Conservation (phyloP, 1,139 yeast genomes). For the Magnusiomyces suaveolens region DNA sequence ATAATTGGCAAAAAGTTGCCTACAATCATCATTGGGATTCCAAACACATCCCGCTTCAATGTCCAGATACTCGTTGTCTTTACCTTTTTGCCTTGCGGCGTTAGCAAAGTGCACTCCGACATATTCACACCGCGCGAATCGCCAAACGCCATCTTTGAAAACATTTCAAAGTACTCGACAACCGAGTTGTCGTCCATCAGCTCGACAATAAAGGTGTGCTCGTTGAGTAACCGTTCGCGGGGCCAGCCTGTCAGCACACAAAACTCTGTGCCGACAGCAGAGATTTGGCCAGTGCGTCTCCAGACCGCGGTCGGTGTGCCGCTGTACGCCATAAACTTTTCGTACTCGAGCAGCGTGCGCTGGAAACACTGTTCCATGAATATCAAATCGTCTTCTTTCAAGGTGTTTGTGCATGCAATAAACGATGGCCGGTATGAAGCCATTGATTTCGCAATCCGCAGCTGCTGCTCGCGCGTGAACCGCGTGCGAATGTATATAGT, state of each 20-base stretch:
- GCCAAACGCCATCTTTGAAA: constrained; percentile 80
- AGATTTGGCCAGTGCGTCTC: constrained; percentile 90
- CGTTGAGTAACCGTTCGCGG: constrained; percentile 48
- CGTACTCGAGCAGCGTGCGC: constrained; percentile 76
- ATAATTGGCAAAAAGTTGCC: constrained; percentile 46
- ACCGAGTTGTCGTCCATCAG: constrained; percentile 80
- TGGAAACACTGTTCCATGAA: constrained; percentile 96
- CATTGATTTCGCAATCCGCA: constrained; percentile 80
- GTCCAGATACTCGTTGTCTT: constrained; percentile 88
- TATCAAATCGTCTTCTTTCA: constrained; percentile 81
- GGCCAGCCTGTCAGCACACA: constrained; percentile 85
- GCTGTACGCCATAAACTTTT: constrained; percentile 65
- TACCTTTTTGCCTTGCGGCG: constrained; percentile 42
- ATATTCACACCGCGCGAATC: constrained; percentile 79
- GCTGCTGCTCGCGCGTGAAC: constrained; percentile 61
- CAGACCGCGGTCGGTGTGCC: constrained; percentile 94
- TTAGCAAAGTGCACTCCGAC: constrained; percentile 70
- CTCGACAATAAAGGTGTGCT: constrained; percentile 68
- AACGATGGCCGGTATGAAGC: constrained; percentile 89
- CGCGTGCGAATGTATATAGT: constrained; percentile 65
- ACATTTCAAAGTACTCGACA: constrained; percentile 75
- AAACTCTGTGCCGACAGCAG: constrained; percentile 87
- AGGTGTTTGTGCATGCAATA: constrained; percentile 80
- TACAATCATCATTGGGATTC: constrained; percentile 92
- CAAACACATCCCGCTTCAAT: constrained; percentile 75